A percentile compares a stretch with the other conserved stretches of the same genome.
Conservation (phyloP, 495 filamentous ascomycete species). For the Neurospora tetraspora region DNA sequence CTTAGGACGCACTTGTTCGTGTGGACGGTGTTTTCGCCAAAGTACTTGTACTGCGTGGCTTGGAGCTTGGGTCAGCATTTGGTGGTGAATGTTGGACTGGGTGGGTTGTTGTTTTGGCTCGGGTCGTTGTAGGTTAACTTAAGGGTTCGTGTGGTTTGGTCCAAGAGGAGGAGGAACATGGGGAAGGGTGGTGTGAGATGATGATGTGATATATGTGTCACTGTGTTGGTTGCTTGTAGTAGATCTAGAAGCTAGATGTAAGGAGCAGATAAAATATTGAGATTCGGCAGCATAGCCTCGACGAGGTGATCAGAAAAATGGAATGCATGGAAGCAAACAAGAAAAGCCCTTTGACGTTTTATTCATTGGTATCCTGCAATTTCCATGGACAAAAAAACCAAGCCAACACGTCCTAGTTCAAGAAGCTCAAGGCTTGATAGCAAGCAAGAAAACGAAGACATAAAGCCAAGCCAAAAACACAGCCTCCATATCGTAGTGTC, state of each 20-base stretch:
- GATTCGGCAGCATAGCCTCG: not conserved
- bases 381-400: not conserved
- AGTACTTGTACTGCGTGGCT: conserved; percentile 83
- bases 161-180: too few relatives aligned
- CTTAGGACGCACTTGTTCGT: conserved; percentile 90
- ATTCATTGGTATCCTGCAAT: not conserved
- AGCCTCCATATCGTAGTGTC: not conserved
- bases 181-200: not conserved
- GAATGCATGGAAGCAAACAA: not conserved
- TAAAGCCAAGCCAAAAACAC: not conserved
- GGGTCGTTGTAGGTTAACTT: conserved; percentile 14
- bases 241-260: not conserved
- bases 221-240: not conserved
- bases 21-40: conserved; percentile 98
- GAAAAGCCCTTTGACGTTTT: not conserved
- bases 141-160: not conserved
- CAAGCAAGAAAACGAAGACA: not conserved
- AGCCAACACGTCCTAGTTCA: not conserved
- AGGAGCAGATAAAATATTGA: not conserved
- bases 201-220: not conserved
- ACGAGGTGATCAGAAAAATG: not conserved
- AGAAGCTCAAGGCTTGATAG: not conserved
- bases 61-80: conserved; percentile 82
- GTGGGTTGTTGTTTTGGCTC: conserved; percentile 46
- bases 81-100: conserved; percentile 50